A percentile compares a stretch with the other conserved stretches of the same genome.
Conservation (phyloP, 2,329 filamentous ascomycete genomes). For the Ceratocystiopsis minuta region DNA sequence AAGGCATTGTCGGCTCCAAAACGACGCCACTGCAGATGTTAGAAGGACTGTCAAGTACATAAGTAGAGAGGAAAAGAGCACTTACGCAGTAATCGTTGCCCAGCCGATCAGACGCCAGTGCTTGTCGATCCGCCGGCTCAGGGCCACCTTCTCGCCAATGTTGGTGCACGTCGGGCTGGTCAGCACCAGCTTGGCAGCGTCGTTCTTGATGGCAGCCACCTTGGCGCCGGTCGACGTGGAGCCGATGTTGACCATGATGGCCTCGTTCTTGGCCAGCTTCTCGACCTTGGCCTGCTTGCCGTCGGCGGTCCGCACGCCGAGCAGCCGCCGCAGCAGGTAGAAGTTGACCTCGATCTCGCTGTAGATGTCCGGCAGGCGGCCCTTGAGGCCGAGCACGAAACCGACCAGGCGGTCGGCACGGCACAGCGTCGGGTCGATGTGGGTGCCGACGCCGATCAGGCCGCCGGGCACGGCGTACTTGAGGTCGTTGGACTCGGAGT, state of each 20-base stretch:
- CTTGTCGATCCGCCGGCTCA: conserved; percentile 95
- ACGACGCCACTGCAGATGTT: conserved; percentile 9
- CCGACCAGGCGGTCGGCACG: conserved; percentile 96
- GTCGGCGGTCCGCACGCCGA: conserved; percentile 94
- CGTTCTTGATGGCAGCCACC: conserved; percentile 90
- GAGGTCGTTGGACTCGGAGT: conserved; percentile 94
- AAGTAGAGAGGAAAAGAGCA: conserved; percentile 8
- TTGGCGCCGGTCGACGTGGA: conserved; percentile 95
- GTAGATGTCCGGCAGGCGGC: conserved; percentile 89
- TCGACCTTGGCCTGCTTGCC: conserved; percentile 99
- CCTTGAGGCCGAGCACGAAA: conserved; percentile 90
- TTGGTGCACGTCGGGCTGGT: conserved; percentile 93
- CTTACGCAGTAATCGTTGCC: conserved; percentile 60
- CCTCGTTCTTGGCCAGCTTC: conserved; percentile 95
- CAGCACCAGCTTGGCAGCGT: conserved; percentile 86
- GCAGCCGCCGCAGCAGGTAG: conserved; percentile 82
- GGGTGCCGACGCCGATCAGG: conserved; percentile 93
- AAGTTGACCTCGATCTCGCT: conserved; percentile 98
- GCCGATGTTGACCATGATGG: conserved; percentile 99
- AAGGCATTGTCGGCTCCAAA: conserved; percentile 9
- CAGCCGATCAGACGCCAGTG: conserved; percentile 93
- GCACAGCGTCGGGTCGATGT: conserved; percentile 94
- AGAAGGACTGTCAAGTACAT: background rate
- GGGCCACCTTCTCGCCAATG: conserved; percentile 92
- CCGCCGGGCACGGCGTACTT: conserved; percentile 97